Conservation (phyloP, 768 basidiomycete species). For the button mushroom (Agaricus bisporus) region DNA sequence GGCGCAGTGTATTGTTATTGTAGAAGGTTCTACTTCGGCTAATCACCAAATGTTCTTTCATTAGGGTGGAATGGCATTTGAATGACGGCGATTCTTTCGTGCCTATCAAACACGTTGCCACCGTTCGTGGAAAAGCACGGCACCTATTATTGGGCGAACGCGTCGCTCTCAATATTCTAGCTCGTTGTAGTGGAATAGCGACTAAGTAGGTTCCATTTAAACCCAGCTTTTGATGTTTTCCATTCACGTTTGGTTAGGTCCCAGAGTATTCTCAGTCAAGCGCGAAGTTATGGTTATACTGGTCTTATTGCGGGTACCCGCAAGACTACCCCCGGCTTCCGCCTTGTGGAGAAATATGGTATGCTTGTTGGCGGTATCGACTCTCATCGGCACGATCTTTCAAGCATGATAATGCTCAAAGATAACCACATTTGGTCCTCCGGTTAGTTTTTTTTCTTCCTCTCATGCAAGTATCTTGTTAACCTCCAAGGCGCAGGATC, state of each 20-base stretch:
- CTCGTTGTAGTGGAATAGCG: slow-evolving; percentile 94
- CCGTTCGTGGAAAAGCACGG: slow-evolving; percentile 84
- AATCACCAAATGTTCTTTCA: background rate
- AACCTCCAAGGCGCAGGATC: slow-evolving; percentile 48
- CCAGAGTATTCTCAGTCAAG: slow-evolving; percentile 72
- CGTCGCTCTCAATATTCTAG: slow-evolving; percentile 87
- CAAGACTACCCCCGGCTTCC: slow-evolving; percentile 97
- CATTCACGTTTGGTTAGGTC: slow-evolving; percentile 47
- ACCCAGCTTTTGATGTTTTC: background rate
- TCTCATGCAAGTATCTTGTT: slow-evolving; percentile 7
- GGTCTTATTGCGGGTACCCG: slow-evolving; percentile 92
- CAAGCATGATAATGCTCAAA: slow-evolving; percentile 99
- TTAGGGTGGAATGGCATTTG: slow-evolving; percentile 91
- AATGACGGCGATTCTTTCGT: slow-evolving; percentile 78
- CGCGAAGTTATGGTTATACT: slow-evolving; percentile 69
- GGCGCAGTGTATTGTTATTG: background rate
- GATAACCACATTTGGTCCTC: slow-evolving; percentile 99
- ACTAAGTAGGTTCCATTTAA: slow-evolving; percentile 59
- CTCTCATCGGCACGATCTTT: slow-evolving; percentile 92
- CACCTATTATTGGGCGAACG: slow-evolving; percentile 88
- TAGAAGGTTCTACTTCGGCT: no score
- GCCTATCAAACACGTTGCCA: slow-evolving; percentile 82
- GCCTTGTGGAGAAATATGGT: slow-evolving; percentile 96
- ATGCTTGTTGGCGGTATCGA: slow-evolving; percentile 99
- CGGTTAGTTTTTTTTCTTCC: slow-evolving; percentile 38